Evolutionary conservation across 768 basidiomycete species (phyloP).

Genomic region (Pisolithus orientalis): DNA sequence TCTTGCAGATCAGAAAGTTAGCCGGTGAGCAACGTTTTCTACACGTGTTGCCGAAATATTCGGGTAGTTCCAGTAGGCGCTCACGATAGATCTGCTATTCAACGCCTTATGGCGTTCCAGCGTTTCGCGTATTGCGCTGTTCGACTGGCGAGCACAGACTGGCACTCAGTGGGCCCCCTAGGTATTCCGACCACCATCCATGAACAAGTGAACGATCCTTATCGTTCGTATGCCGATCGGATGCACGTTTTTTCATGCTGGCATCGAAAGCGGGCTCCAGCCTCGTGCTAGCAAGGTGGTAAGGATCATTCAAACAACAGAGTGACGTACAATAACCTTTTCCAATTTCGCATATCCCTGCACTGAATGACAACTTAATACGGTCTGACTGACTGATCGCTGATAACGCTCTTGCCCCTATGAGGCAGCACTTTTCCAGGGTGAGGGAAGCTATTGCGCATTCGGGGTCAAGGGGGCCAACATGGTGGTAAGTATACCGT

Average conservation of each 20-base stretch:
- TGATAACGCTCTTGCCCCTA: slow-evolving; percentile 3
- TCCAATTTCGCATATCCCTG: neutral
- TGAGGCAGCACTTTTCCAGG: neutral
- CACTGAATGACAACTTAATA: neutral
- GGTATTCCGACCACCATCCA: too few relatives aligned
- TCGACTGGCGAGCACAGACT: too few relatives aligned
- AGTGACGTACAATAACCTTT: neutral
- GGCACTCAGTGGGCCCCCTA: too few relatives aligned
- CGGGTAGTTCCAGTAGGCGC: neutral
- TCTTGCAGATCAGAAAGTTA: neutral
- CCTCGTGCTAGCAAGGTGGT: slow-evolving; percentile 1
- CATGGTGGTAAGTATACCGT: neutral
- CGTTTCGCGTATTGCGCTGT: too few relatives aligned
- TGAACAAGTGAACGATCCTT: neutral
- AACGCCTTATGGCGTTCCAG: too few relatives aligned
- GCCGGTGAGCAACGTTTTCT: slow-evolving; percentile 2
- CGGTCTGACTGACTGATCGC: neutral
- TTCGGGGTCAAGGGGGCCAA: neutral
- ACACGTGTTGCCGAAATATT: slow-evolving; percentile 7
- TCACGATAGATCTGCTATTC: neutral
- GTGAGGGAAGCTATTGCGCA: neutral
- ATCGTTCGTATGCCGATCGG: neutral
- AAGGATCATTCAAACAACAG: neutral
- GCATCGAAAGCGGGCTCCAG: neutral
- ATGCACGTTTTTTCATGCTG: neutral